Evolutionary conservation across 176 grass and related monocot species (phyloP).

Genomic region (Eragrostis nindensis): DNA sequence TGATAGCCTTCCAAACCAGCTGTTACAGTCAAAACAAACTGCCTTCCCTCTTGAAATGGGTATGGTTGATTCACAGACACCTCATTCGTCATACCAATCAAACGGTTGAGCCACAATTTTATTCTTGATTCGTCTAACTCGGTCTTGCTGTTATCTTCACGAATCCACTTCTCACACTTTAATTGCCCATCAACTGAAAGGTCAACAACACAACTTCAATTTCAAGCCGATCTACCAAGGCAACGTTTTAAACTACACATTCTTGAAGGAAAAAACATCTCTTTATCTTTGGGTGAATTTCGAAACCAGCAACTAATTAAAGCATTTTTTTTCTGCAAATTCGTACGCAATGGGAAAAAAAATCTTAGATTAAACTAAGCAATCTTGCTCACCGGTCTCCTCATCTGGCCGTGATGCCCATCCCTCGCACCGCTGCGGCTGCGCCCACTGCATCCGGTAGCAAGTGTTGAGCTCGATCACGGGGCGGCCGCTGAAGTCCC

Average conservation of each 20-base stretch:
- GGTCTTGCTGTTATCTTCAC: slow-evolving; percentile 42
- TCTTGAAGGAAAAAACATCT: neutral
- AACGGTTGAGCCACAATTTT: slow-evolving; percentile 61
- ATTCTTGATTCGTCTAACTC: slow-evolving; percentile 41
- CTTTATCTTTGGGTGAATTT: neutral
- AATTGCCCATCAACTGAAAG: slow-evolving; percentile 73
- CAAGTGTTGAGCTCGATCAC: slow-evolving; percentile 90
- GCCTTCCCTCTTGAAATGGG: slow-evolving; percentile 60
- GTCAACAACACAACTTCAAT: neutral
- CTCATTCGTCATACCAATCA: slow-evolving; percentile 49
- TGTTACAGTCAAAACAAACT: slow-evolving; percentile 63
- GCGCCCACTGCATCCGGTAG: slow-evolving; percentile 95
- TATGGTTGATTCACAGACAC: slow-evolving; percentile 44
- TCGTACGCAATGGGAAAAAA: too few relatives aligned
- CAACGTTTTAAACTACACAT: too few relatives aligned
- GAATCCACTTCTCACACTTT: slow-evolving; percentile 84
- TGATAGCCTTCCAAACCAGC: slow-evolving; percentile 74
- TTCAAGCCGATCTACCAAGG: neutral
- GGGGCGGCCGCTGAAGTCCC: slow-evolving; percentile 70
- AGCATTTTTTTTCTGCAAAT: neutral
- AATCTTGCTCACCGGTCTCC: slow-evolving; percentile 50
- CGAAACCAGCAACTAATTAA: neutral
- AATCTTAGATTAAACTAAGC: neutral
- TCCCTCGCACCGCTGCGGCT: slow-evolving; percentile 73
- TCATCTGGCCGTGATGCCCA: slow-evolving; percentile 50